Conservation (phyloP, 192 early-diverging fungal genomes). For the Coemansia sp. region DNA sequence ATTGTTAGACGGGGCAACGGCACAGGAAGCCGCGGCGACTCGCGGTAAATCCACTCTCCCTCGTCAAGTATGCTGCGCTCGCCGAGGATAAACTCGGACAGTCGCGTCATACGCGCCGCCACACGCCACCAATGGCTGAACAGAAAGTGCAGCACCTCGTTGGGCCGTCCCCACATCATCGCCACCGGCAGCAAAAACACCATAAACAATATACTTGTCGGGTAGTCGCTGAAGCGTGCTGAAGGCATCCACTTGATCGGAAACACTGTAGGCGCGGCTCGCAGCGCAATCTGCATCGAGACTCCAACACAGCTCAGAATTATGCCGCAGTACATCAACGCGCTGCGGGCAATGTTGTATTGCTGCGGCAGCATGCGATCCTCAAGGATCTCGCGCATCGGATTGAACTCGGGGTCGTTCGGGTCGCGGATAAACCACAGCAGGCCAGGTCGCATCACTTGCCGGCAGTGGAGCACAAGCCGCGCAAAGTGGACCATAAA, state of each 20-base stretch:
- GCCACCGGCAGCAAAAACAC: conserved; percentile 73
- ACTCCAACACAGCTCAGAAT: conserved; percentile 74
- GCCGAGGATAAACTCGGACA: conserved; percentile 86
- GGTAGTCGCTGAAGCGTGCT: conserved; percentile 55
- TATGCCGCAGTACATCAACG: conserved; percentile 80
- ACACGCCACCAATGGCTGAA: conserved; percentile 74
- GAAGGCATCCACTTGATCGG: conserved; percentile 28
- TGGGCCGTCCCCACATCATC: conserved; percentile 61
- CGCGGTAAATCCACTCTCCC: conserved; percentile 57
- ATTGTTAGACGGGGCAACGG: conserved; percentile 50
- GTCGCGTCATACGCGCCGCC: conserved; percentile 61
- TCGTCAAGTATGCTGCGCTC: conserved; percentile 71
- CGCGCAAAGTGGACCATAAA: conserved; percentile 95
- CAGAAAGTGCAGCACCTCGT: conserved; percentile 55
- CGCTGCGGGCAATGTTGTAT: conserved; percentile 78
- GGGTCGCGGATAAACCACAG: conserved; percentile 99
- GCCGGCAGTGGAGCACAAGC: conserved; percentile 78
- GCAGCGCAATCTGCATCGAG: conserved; percentile 21
- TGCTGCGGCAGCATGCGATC: conserved; percentile 72
- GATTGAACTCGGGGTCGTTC: conserved; percentile 91
- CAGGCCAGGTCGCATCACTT: conserved; percentile 86
- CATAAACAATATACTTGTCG: conserved; percentile 71
- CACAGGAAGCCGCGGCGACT: conserved; percentile 56
- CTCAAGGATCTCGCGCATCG: conserved; percentile 90
- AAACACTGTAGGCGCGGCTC: conserved; percentile 21